Conservation (phyloP, 2,329 filamentous ascomycete genomes). For the Xylariaceae sp. region DNA sequence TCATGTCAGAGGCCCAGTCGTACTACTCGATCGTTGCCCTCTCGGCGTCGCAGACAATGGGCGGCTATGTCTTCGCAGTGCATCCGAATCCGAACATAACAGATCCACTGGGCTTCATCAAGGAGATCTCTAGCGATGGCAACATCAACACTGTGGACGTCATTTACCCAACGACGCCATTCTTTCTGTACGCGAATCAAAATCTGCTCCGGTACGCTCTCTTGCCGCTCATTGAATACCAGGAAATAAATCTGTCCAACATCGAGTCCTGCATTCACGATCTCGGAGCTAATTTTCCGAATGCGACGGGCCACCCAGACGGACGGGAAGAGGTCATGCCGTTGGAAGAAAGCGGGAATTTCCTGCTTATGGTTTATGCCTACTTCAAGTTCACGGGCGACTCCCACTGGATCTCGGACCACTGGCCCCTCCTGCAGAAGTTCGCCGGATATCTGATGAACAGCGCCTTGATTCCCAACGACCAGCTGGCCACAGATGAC, state of each 20-base stretch:
- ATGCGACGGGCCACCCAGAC: constrained; percentile 65
- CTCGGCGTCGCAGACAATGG: constrained; percentile 72
- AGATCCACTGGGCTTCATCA: constrained; percentile 69
- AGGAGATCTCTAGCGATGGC: constrained; percentile 76
- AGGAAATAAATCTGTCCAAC: constrained; percentile 73
- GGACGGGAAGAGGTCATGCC: constrained; percentile 68
- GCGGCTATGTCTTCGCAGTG: constrained; percentile 67
- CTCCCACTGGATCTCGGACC: constrained; percentile 36
- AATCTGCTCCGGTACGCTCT: constrained; percentile 70
- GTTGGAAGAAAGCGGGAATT: constrained; percentile 66
- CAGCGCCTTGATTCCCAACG: constrained; percentile 60
- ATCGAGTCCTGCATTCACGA: constrained; percentile 74
- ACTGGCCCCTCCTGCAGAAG: constrained; percentile 61
- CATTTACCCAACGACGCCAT: constrained; percentile 76
- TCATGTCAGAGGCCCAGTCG: constrained; percentile 65
- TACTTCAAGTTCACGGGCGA: constrained; percentile 31
- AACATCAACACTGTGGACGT: constrained; percentile 82
- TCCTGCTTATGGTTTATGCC: constrained; percentile 63
- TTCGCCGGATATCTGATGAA: constrained; percentile 68
- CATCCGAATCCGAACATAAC: constrained; percentile 41
- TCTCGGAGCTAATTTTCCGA: constrained; percentile 64
- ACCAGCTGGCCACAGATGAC: constrained; percentile 69
- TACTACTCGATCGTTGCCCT: constrained; percentile 73
- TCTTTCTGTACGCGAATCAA: constrained; percentile 79
- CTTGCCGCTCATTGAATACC: constrained; percentile 72